Evolutionary conservation across 176 grass and related monocot genomes (phyloP), one percentile per base, ranked within the genome.

Genomic region (Lolium rigidum): DNA sequence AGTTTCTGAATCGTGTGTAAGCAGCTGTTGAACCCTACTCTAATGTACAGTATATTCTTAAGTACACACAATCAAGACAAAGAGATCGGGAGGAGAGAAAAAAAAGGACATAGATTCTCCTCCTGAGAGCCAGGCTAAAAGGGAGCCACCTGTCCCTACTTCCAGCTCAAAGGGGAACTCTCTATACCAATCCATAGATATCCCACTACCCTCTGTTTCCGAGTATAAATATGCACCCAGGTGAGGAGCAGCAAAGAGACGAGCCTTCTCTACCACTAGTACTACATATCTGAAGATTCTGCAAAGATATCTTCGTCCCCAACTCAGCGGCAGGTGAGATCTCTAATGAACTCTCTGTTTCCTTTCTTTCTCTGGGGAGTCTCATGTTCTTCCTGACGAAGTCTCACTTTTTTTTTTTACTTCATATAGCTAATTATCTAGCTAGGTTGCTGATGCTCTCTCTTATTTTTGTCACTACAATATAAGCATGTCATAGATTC

Each of bases 61-160:
- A 16, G 20, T 50, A 59, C 9, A 79, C 52, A 74, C 41, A 11
- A 69, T 56, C 24, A 24, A 62, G 37, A 72, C 22, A 83, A 71
- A 70, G 62, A 13, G 4, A 70, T 75, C 22, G 47, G 15, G 44
- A 61, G 31, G 4, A 22, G 11, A 66, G 63, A 22, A 3, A 6
- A 56, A 37, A 65, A 79, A 65, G 49, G 66, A 90, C 89, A 80
- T 57, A 87, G 84, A 90, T 87, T 87, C 89, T 39, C 56, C 65
- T 86, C 66, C 79, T 79, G 74, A 64, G 37, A 80, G 84, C 47
- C 72, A 86, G 67, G 38, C 84, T 83, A 87, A 90, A 89, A 83
- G 72, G 73, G 10, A 78, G 74, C 84, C 88, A 83, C 88, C 7
- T 83, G 84, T 90, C 84, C 84, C 44, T 56, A 59, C 74, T 55